Base-by-base conservation (phyloP, 495 filamentous ascomycete genomes). In the Amorphotheca resinae region DNA sequence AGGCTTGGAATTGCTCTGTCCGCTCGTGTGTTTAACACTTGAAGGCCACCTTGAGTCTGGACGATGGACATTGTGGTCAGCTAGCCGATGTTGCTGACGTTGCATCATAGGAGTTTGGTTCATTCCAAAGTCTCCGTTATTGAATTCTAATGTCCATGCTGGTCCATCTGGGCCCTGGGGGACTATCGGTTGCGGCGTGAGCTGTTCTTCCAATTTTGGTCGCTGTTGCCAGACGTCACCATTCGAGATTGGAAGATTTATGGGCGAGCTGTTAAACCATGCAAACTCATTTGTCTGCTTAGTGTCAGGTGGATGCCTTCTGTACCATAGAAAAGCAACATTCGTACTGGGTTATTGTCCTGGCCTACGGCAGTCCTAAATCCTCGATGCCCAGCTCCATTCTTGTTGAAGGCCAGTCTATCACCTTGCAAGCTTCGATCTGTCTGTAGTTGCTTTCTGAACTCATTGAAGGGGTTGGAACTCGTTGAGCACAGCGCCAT, bases 381-480 rank as follows among this genome's bases (percentile, higher is more conserved):
- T 51, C 82, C 76, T 55, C 77, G 73, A 62, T 77, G 53, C 17
- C 68, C 68, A 23, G 4, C 36, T 15, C 59, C 73, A 1, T 80
- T 75, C 21, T 78, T 76, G 40, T 78, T 66, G 50, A 83, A 82
- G 25, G 79, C 78, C 45, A 95, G 67, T 31, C 91, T 69, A 63
- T 98, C 91, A 51, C 86, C 73, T 60, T 95, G 88, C 41, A 95
- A 72, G 18, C 81, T 85, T 65, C 88, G 94, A 67, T 96, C 91
- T 66, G 93, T 84, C 54, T 86, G 79, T 39, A 87, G 82, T 58
- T 93, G 85, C 60, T 96, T 98, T 22, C 84, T 81, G 59, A 98
- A 93, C 72, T 95, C 91, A 54, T 80, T 86, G 46, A 98, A 79
- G 42, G 93, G 93, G 62, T 96, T 98, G 54, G 79, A 85, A 41